Base-by-base conservation (phyloP, 768 basidiomycete species). In the Calocybe cyanea region DNA sequence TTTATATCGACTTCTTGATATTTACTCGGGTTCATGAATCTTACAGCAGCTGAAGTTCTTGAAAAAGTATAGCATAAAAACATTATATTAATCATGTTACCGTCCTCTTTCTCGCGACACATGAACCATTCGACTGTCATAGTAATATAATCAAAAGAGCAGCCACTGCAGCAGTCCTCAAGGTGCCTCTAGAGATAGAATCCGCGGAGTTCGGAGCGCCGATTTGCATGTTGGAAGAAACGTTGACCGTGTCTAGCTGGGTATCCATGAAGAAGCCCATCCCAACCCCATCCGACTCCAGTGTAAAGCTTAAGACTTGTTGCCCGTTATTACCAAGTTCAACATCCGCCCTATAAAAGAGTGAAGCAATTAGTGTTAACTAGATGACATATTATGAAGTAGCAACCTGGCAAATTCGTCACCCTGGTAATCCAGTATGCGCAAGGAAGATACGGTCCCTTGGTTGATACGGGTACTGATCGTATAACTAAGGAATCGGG, bases 201-300 rank as follows among this genome's bases (percentile, higher is more conserved):
- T 7, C 21, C 7, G 46, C 39, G 0, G 46, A 41, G 25, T 23
- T 50, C 8, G 43, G 15, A 0, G 15, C 4, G 25, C 52, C 53
- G 8, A 35, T 20, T n/a, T 45, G 20, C 49, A 50, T 54, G 6
- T 38, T 50, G 0, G 49, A 50, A 7, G 45, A 46, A 17, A 48
- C 32, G 25, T 54, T 54, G 19, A 54, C 38, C 1, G 40, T 36
- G 19, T 50, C 48, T 20, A 48, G 38, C 35, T 31, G 39, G 1
- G 53, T 54, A 21, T 50, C 49, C 46, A 54, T 50, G 23, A 50
- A 50, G 39, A 50, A 47, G 6, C 52, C 52, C 8, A 50, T 31
- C 3, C 49, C 53, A 1, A 50, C 34, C 1, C 49, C 49, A 6
- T 38, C 42, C 1, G 25, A 15, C 13, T 43, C 20, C 7, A 51